phyloP scores from a whole-genome alignment of 1,284 basidiomycete genomes.

The Kwoniella shivajii region DNA sequence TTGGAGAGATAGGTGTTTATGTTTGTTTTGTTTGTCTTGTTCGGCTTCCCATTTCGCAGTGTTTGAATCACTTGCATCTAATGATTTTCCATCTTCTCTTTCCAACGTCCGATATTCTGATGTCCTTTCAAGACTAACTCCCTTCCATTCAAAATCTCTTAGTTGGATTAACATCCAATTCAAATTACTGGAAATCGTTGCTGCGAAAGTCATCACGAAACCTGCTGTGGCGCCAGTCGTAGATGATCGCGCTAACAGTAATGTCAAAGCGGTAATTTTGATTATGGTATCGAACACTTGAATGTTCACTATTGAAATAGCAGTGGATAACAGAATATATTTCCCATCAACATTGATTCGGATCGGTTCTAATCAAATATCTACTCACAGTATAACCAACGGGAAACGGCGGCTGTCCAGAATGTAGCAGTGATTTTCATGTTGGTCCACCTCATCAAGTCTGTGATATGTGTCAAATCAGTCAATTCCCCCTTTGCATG shows the following conservation, averaged over 20 bases:
- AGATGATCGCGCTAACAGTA: slow-evolving; percentile 23
- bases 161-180: slow-evolving; percentile 24
- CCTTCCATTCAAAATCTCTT: slow-evolving; percentile 47
- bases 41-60: slow-evolving; percentile 2
- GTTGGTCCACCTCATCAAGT: slow-evolving; percentile 33
- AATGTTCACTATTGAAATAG: slow-evolving; percentile 21
- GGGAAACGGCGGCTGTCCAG: slow-evolving; percentile 23
- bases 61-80: slow-evolving; percentile 5
- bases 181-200: slow-evolving; percentile 23
- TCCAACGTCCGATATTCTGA: slow-evolving; percentile 62
- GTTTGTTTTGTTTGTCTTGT: no score
- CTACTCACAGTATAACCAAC: slow-evolving; percentile 34
- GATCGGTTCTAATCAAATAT: no score
- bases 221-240: slow-evolving; percentile 37
- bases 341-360: not conserved
- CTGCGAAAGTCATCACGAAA: slow-evolving; percentile 36
- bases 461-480: slow-evolving; percentile 15
- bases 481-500: no score
- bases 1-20: no score
- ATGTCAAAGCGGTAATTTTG: slow-evolving; percentile 21
- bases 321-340: not conserved
- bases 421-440: slow-evolving; percentile 25
- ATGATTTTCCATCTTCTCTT: slow-evolving; percentile 47
- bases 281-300: slow-evolving; percentile 25
- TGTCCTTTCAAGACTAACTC: slow-evolving; percentile 64